phyloP scores from a whole-genome alignment of 108 stramenopile species.

The Aurantiochytrium sp. region DNA sequence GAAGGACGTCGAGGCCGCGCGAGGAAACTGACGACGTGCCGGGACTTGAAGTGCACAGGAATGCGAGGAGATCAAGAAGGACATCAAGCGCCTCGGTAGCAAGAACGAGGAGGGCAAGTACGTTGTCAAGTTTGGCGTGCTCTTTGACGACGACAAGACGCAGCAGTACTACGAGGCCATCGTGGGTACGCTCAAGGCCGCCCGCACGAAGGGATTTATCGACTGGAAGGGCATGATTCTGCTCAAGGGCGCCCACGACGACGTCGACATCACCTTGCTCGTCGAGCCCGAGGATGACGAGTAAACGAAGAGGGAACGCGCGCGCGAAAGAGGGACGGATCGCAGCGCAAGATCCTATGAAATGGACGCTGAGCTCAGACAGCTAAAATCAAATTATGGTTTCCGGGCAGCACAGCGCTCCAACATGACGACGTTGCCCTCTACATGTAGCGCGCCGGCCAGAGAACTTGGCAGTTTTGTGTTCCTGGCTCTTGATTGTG shows the following conservation, averaged over 20 bases:
- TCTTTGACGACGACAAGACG: conserved; percentile 75
- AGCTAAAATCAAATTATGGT: too few relatives aligned
- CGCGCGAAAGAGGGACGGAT: too few relatives aligned
- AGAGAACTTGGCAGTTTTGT: too few relatives aligned
- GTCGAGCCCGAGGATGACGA: conserved; percentile 43
- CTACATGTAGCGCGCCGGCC: too few relatives aligned
- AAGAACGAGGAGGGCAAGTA: conserved; percentile 26
- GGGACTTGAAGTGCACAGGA: neutral
- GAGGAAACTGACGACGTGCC: neutral
- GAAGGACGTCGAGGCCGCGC: neutral
- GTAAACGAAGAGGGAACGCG: neutral
- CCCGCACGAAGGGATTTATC: conserved; percentile 72
- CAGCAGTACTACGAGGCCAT: conserved; percentile 75
- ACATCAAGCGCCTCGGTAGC: neutral
- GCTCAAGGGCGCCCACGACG: conserved; percentile 73
- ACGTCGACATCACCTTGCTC: conserved; percentile 64
- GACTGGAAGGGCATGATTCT: conserved; percentile 76
- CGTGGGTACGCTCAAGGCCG: conserved; percentile 75
- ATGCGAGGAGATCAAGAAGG: conserved; percentile 23
- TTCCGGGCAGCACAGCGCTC: too few relatives aligned
- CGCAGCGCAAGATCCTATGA: neutral
- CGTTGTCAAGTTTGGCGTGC: conserved; percentile 63
- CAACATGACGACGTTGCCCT: too few relatives aligned
- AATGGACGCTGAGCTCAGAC: too few relatives aligned
- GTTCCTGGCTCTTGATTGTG: too few relatives aligned